phyloP scores from a whole-genome alignment of 2,329 filamentous ascomycete genomes.

The Penicillium sp. region DNA sequence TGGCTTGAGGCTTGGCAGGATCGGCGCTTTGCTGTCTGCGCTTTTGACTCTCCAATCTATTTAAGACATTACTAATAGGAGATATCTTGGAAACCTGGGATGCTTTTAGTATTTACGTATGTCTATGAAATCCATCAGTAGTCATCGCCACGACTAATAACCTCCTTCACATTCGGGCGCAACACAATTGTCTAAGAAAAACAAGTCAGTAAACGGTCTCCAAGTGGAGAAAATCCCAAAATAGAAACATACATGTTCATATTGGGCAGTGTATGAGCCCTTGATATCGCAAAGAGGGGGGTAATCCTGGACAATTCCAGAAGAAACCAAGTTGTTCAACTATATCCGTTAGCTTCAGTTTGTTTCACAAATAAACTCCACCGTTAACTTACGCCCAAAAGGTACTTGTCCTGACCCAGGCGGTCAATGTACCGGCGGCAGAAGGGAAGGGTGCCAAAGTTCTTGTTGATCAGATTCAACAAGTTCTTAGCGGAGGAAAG shows the following conservation, averaged over 20 bases:
- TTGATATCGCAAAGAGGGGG: constrained; percentile 87
- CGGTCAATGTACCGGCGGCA: constrained; percentile 88
- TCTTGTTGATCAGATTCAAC: constrained; percentile 88
- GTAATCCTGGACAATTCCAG: constrained; percentile 84
- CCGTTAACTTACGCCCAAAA: constrained; percentile 68
- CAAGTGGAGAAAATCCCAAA: neutral
- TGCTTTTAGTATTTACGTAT: constrained; percentile 11
- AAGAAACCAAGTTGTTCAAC: constrained; percentile 81
- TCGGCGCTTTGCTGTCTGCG: constrained; percentile 3
- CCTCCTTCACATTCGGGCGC: constrained; percentile 78
- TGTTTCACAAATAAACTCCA: neutral
- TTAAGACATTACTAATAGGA: constrained; percentile 4
- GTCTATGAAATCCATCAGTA: constrained; percentile 54
- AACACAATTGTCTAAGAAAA: constrained; percentile 66
- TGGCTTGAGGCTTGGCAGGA: constrained; percentile 20
- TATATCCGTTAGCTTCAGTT: constrained; percentile 41
- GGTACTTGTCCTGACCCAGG: constrained; percentile 90
- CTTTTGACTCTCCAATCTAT: neutral
- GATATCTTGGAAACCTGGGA: neutral
- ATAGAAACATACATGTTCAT: constrained; percentile 73
- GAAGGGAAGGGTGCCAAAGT: constrained; percentile 90
- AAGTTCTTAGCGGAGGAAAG: constrained; percentile 81
- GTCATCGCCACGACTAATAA: constrained; percentile 81
- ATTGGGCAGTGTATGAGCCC: constrained; percentile 92
- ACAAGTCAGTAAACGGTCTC: constrained; percentile 14